These are phyloP conservation scores for Aurinia saxatilis DNA, from an alignment of 345 rosid genomes.

Conservation along the genomic window DNA sequence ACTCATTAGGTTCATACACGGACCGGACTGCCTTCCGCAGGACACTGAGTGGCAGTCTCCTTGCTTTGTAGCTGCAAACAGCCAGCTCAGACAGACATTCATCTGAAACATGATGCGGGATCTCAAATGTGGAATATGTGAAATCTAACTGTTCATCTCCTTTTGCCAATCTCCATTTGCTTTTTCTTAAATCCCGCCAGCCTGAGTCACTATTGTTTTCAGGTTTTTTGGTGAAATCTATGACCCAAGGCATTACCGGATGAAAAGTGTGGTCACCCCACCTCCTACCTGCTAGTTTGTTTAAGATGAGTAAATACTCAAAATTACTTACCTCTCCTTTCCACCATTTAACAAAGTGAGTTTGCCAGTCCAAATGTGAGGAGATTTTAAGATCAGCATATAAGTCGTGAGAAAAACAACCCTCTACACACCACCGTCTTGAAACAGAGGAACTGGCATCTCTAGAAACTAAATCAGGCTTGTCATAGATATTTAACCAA, in stretches of 20 bases:
- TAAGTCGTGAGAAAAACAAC: conserved; percentile 48
- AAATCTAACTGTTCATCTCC: conserved; percentile 97
- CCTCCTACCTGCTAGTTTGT: conserved; percentile 83
- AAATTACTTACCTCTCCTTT: conserved; percentile 81
- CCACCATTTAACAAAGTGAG: conserved; percentile 75
- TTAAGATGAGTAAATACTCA: conserved; percentile 75
- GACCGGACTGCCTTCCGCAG: conserved; percentile 85
- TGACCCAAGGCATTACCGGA: conserved; percentile 93
- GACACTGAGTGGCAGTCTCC: conserved; percentile 85
- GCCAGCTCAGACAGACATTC: conserved; percentile 97
- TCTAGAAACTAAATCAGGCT: conserved; percentile 26
- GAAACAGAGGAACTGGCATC: conserved; percentile 22
- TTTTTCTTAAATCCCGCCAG: conserved; percentile 89
- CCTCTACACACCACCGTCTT: conserved; percentile 38
- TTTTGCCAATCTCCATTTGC: conserved; percentile 95
- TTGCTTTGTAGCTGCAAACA: conserved; percentile 97
- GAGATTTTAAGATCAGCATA: conserved; percentile 62
- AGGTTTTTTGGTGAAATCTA: conserved; percentile 81
- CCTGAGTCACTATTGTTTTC: conserved; percentile 66
- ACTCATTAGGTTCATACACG: conserved; percentile 94
- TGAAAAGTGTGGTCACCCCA: conserved; percentile 96
- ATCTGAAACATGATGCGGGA: conserved; percentile 94
- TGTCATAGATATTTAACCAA: conserved; percentile 50
- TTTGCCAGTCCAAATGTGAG: conserved; percentile 50
- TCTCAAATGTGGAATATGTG: conserved; percentile 82